Base-by-base conservation (phyloP, 2,329 filamentous ascomycete species). In the Thelonectria discophora region DNA sequence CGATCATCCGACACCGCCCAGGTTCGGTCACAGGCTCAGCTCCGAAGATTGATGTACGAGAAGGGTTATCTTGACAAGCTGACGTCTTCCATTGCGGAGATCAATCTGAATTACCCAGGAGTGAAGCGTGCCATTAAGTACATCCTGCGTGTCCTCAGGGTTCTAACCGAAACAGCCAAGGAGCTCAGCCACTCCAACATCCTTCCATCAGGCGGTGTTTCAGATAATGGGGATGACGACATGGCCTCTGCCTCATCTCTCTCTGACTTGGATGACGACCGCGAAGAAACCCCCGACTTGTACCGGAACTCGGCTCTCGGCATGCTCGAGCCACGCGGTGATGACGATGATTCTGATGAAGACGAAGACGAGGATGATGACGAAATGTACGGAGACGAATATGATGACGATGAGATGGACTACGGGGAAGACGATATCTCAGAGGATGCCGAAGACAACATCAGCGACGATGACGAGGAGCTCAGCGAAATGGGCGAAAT, bases 41-140 rank as follows among this genome's bases (percentile, higher is more conserved):
- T 99, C 68, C 90, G 92, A 34, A 92, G 93, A 68, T 88, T 97
- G 62, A 99, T 99, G 95, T 98, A 97, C 71, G 95, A 99, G 79
- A 99, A 98, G 80, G 93, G 96, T 58, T 97, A 95, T 75, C 89
- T 98, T 63, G 87, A 91, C 21, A 91, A 94, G 49, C 80, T 99
- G 61, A 98, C 95, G 2, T 87, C 89, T 12, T 97, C 96, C 1
- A 94, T 99, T 69, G 93, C 95, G 17, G 96, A 99, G 71, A 90
- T 99, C 62, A 95, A 97, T 74, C 86, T 99, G 63, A 97, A 96
- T 69, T 97, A 96, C 77, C 94, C 94, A 0, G 90, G 92, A 24
- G 92, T 96, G 15, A 97, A 97, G 80, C 88, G 94, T 48, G 94
- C 94, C 13, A 93, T 99, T 72, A 99, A 98, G 79, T 96, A 97